Evolutionary conservation across 805 yeast genomes (phyloP), one percentile per base, ranked within the genome.

Genomic region (Scheffersomyces coipomensis): DNA sequence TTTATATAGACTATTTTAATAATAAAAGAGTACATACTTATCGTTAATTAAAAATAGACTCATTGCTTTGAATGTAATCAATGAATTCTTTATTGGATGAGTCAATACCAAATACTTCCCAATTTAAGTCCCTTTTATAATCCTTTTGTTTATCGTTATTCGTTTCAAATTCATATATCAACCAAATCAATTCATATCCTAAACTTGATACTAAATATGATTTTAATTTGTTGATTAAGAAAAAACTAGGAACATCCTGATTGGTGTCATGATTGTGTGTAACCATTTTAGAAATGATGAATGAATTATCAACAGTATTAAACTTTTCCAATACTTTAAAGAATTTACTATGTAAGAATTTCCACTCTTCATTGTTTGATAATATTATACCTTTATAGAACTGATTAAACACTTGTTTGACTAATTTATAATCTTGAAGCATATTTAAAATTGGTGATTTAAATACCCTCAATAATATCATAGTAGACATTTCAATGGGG

Each of bases 111-210:
- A 54, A 64, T 5, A 39, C 27, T 2, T 47, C 53, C 69, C 71
- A 65, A 23, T 49, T 44, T 19, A 46, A 31, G 48, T 48, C 8
- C 35, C 50, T 8, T 13, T 22, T 19, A 15, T 35, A 35, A 35
- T 23, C 24, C 4, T 6, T 29, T 16, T 9, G 35, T 1, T 42
- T 37, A n/a, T 39, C 26, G 4, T 37, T 41, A 6, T 43, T 31
- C 8, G 39, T 39, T 22, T 56, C 58, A 33, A 51, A 44, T 29
- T 53, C 55, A 47, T 64, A 64, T 17, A 66, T 60, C 24, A 56
- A 52, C 71, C 71, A 68, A 18, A 66, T 59, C 52, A 69, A 45
- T 48, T 69, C 75, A 45, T 66, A 66, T 29, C 51, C 51, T 38
- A 69, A 55, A 36, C 66, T 60, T 17, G 68, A 58, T 7, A 59